Conservation (phyloP, 2,329 filamentous ascomycete genomes). For the Uncinocarpus reesii region DNA sequence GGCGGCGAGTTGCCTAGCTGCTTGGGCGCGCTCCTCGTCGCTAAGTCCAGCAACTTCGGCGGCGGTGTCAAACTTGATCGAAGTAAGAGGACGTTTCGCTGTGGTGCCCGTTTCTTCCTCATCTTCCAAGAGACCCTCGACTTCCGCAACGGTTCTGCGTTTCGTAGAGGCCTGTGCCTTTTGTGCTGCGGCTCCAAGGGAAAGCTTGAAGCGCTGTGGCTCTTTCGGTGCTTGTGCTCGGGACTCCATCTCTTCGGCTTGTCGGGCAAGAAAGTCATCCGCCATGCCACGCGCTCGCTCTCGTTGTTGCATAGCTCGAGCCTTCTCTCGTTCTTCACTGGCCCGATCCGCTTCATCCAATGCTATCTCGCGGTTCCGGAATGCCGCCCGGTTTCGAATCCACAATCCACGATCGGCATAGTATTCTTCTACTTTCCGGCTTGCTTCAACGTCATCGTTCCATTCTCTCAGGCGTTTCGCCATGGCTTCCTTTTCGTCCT, state of each 20-base stretch:
- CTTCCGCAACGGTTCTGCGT: constrained; percentile 77
- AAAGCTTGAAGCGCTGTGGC: constrained; percentile 81
- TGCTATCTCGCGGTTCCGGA: constrained; percentile 61
- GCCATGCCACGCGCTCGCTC: constrained; percentile 76
- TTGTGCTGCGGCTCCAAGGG: constrained; percentile 78
- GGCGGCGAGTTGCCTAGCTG: constrained; percentile 68
- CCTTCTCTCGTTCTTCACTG: constrained; percentile 64
- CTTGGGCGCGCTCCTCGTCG: constrained; percentile 77
- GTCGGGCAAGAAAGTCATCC: constrained; percentile 78
- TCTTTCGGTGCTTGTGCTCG: constrained; percentile 37
- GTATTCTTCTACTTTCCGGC: constrained; percentile 64
- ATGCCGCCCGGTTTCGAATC: constrained; percentile 67
- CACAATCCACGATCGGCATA: constrained; percentile 78
- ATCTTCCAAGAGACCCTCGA: constrained; percentile 88
- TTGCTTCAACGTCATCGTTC: constrained; percentile 77
- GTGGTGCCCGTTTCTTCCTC: constrained; percentile 69
- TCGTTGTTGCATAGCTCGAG: constrained; percentile 57
- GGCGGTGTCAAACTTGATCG: constrained; percentile 68
- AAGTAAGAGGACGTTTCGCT: constrained; percentile 64
- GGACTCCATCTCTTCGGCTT: constrained; percentile 61
- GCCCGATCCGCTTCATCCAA: constrained; percentile 74
- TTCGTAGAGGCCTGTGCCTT: constrained; percentile 50
- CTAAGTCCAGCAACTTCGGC: constrained; percentile 58
- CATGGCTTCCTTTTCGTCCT: constrained; percentile 56
- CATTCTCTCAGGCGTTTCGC: constrained; percentile 66